phyloP scores from a whole-genome alignment of 2,329 filamentous ascomycete genomes.

The Penicillium thymicola region DNA sequence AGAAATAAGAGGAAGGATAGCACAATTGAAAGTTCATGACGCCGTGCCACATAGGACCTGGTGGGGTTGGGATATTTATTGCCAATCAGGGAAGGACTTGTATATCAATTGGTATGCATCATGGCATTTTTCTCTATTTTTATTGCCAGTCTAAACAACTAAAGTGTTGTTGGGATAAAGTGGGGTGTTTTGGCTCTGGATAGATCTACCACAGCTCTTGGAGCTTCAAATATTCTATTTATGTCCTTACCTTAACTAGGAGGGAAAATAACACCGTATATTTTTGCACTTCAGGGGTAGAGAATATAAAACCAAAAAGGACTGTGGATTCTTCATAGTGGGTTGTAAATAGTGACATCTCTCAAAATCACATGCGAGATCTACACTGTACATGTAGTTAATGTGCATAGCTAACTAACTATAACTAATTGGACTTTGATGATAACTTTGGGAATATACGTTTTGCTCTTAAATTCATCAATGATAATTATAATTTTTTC shows the following conservation, averaged over 20 bases:
- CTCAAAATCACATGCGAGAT: neutral
- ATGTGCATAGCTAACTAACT: neutral
- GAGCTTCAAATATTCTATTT: neutral
- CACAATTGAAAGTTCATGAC: slow-evolving; percentile 13
- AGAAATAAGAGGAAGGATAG: slow-evolving; percentile 17
- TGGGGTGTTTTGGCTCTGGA: neutral
- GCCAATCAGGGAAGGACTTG: neutral
- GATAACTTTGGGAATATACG: neutral
- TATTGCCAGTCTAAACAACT: neutral
- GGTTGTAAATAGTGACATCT: neutral
- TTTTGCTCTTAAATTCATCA: too few relatives aligned
- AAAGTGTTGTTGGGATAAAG: too few relatives aligned
- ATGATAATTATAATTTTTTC: neutral
- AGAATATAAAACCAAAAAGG: neutral
- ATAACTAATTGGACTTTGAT: neutral
- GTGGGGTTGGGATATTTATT: neutral
- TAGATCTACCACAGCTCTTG: neutral
- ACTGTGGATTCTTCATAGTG: neutral
- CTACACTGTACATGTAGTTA: neutral
- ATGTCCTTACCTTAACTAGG: neutral
- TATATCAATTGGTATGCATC: neutral
- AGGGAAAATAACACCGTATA: neutral
- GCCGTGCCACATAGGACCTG: neutral
- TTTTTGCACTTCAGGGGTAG: neutral
- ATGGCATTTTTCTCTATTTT: neutral